Conservation (phyloP, 192 early-diverging fungal species). For the Gamsiella multidivaricata region DNA sequence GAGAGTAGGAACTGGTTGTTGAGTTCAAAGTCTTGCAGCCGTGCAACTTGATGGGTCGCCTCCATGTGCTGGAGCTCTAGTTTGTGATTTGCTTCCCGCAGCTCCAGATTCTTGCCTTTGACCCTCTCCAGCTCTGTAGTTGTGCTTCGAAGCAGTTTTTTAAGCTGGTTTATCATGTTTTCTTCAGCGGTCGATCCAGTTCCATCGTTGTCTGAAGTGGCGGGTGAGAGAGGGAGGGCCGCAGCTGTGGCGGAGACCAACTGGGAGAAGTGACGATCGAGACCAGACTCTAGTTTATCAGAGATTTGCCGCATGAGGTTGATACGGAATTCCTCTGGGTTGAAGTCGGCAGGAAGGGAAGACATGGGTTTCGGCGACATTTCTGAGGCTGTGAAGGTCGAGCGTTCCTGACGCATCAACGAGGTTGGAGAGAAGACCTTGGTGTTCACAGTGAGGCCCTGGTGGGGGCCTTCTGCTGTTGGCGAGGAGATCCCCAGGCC, state of each 20-base stretch:
- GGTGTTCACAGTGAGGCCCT: constrained; percentile 39
- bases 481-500: constrained; percentile 48
- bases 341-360: constrained; percentile 26
- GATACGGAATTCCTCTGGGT: constrained; percentile 49
- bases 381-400: constrained; percentile 19
- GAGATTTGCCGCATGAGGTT: constrained; percentile 49
- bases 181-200: constrained; percentile 1
- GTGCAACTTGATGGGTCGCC: constrained; percentile 30
- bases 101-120: constrained; percentile 44
- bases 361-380: constrained; percentile 21
- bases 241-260: constrained; percentile 35
- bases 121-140: constrained; percentile 30
- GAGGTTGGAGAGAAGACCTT: constrained; percentile 23
- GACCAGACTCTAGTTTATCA: constrained; percentile 34
- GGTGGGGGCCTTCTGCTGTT: constrained; percentile 2
- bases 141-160: constrained; percentile 21
- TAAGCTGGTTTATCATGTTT: constrained; percentile 13
- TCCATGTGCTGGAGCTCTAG: constrained; percentile 39
- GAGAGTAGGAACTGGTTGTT: constrained; percentile 43
- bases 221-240: constrained; percentile 39
- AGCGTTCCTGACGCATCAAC: constrained; percentile 22
- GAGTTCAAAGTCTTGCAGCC: constrained; percentile 41
- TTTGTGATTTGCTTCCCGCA: constrained; percentile 40
- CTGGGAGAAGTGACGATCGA: constrained; percentile 47
- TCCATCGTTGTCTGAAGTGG: constrained; percentile 28